Evolutionary conservation across 1,139 yeast genomes (phyloP).

Genomic region (Yamadazyma epiphylla): DNA sequence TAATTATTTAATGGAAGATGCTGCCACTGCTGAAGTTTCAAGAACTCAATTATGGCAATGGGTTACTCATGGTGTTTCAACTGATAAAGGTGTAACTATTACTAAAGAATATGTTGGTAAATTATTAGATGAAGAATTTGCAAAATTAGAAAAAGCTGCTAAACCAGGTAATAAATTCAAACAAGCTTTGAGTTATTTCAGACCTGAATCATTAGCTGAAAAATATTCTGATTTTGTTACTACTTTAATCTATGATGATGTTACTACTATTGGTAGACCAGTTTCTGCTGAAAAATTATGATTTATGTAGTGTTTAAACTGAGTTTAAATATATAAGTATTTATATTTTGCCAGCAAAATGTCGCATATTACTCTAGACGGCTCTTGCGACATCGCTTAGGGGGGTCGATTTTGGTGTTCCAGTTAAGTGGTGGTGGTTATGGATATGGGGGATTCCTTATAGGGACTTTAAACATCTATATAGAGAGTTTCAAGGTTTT

Average conservation of each 20-base stretch:
- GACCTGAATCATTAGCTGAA: conserved; percentile 64
- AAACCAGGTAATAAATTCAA: conserved; percentile 55
- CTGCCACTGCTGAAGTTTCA: conserved; percentile 84
- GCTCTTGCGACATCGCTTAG: too few species aligned
- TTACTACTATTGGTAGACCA: conserved; percentile 53
- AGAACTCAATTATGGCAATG: conserved; percentile 82
- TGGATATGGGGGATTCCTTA: too few species aligned
- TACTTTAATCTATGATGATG: conserved; percentile 64
- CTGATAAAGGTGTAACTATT: conserved; percentile 56
- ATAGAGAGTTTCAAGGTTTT: too few species aligned
- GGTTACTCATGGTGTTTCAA: conserved; percentile 70
- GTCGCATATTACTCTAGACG: too few species aligned
- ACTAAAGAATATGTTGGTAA: conserved; percentile 54
- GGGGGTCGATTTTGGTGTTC: too few species aligned
- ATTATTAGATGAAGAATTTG: conserved; percentile 60
- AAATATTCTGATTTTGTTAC: conserved; percentile 74
- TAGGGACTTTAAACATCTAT: too few species aligned
- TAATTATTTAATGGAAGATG: conserved; percentile 82
- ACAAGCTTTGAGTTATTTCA: conserved; percentile 63
- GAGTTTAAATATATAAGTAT: too few species aligned
- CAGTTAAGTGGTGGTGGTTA: too few species aligned
- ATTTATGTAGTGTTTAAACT: conserved; percentile 5
- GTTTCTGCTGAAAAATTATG: conserved; percentile 43
- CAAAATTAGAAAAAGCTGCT: conserved; percentile 47
- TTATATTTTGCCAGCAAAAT: too few species aligned